These are phyloP conservation scores for Ambrosia hybrid DNA, from an alignment of 140 eudicot genomes.

Conservation along the genomic window DNA sequence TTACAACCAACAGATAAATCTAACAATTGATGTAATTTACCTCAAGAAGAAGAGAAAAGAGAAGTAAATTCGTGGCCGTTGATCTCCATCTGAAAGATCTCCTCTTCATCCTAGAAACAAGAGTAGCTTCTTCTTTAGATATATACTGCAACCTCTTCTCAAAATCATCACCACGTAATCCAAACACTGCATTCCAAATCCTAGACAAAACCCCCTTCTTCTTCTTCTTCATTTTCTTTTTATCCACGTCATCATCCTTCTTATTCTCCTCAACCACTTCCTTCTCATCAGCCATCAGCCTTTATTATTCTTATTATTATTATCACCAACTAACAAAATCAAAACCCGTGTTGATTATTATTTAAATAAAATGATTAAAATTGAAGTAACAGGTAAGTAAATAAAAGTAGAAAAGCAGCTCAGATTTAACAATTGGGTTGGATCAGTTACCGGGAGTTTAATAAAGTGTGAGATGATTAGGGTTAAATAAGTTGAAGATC, in stretches of 20 bases:
- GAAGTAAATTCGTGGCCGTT: constrained; percentile 49
- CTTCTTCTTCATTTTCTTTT: constrained; percentile 13
- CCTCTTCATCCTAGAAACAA: constrained; percentile 59
- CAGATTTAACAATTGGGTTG: too few species aligned
- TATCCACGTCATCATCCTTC: too few species aligned
- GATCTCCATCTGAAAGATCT: constrained; percentile 57
- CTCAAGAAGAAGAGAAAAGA: constrained; percentile 69
- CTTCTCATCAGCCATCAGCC: constrained; percentile 33
- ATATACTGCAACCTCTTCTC: constrained; percentile 70
- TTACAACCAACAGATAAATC: neutral
- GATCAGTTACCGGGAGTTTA: too few species aligned
- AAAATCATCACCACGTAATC: constrained; percentile 58
- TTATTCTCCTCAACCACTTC: constrained; percentile 29
- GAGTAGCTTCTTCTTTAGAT: constrained; percentile 72
- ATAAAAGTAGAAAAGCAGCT: too few species aligned
- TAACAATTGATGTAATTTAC: constrained; percentile 28
- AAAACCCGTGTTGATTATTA: neutral
- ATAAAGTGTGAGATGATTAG: too few species aligned
- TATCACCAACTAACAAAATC: constrained; percentile 13
- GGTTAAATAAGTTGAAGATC: too few species aligned
- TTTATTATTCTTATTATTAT: constrained; percentile 1
- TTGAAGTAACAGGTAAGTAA: too few species aligned
- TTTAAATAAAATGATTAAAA: too few species aligned
- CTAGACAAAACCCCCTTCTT: constrained; percentile 33
- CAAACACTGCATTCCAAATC: constrained; percentile 32